Base-by-base conservation (phyloP, 2,329 filamentous ascomycete genomes). In the Davidsoniella australis region DNA sequence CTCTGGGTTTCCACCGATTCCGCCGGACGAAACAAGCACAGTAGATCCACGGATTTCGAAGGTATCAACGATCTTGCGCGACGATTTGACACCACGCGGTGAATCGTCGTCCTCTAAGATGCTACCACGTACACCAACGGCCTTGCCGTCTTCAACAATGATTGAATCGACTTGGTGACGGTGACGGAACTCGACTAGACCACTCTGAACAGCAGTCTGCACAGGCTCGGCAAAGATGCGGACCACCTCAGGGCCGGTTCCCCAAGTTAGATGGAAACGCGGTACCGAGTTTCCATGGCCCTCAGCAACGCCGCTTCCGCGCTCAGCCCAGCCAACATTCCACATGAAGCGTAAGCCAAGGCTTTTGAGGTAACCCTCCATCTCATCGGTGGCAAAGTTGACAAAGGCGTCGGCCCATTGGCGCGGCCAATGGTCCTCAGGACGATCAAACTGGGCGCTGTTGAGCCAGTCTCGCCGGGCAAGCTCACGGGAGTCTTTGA, bases 401-500 rank as follows among this genome's bases (percentile, higher is more conserved):
- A 79, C 75, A 60, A 78, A 79, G 0, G 75, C 75, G 58, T 75
- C 68, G n/a, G 76, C 75, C 76, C 76, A 80, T 45, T 66, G 63
- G 7, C 69, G 66, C 39, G 75, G 75, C 75, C 75, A 79, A 57
- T 63, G 59, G 58, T 79, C 75, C 20, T 59, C 56, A 14, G 70
- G 66, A 41, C 75, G 73, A 57, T 79, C 75, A 58, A 79, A 79
- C 49, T 64, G 62, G 1, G 76, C 75, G 1, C 70, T 72, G 45
- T 67, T 68, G 44, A 77, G 55, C 75, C 75, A 79, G 60, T 79
- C 75, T 52, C 70, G 66, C 64, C 75, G 60, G 3, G 76, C 75
- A 16, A 78, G 66, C 55, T 68, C 69, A 51, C 69, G 70, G 47
- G 67, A 71, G 62, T 79, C 75, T 54, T 66, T 66, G 62, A 79